Evolutionary conservation across 83 land plant species (phyloP), one percentile per base, ranked within the genome.

Genomic region (Isoetes engelmannii): DNA sequence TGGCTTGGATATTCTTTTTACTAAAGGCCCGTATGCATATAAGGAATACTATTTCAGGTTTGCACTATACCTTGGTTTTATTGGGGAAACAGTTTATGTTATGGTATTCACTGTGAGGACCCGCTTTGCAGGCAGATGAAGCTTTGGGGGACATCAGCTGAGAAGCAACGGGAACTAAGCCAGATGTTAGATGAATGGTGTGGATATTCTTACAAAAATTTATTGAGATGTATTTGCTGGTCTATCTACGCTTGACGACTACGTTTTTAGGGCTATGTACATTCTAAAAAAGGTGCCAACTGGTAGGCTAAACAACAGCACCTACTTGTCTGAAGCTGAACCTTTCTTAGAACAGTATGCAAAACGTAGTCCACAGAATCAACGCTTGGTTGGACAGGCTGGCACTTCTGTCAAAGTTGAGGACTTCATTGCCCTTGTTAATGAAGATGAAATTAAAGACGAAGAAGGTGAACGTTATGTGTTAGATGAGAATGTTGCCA

Each of bases 161-260:
- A 61, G 45, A 94, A 90, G 71, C 89, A 86, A 57, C 71, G 75
- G 64, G 84, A 88, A 45, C 75, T 94, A 15, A 78, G 75, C 67
- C 82, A 86, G 68, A 82, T 94, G 86, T 77, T 94, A 37, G 82
- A 86, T 72, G 98, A 94, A 78, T 94, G 98, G 98, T 94, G 81
- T 28, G 54, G 54, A 51, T 51, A 51, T 51, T 65, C 9, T 61
- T 62, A 9, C 46, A 17, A 46, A 12, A 8, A 46, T 58, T 69
- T 55, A 45, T 53, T 13, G 44, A 12, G 10, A 63, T 3, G 19
- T 48, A 21, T 20, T 17, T 61, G 41, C 9, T 44, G 43, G 19
- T n/a, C 69, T 4, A 45, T 61, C 21, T 7, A 43, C 44, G 48
- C 21, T 56, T 45, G 48, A 65, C 7, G 15, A 19, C 50, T 45